Base-by-base conservation (phyloP, 108 stramenopile species). In the Pseudonitzschia multiseries region DNA sequence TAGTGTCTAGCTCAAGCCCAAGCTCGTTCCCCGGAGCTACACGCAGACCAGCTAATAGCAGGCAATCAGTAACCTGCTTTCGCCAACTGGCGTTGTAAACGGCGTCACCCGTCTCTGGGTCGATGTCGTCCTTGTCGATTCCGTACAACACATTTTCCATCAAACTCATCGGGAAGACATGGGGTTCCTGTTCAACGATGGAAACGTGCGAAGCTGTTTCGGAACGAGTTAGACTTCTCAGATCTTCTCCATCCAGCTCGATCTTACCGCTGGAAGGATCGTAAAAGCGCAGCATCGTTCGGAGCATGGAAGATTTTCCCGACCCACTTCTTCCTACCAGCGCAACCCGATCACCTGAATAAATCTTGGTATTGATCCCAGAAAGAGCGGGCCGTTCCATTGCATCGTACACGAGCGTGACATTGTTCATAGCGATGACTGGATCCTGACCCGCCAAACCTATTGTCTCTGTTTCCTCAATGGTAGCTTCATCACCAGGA, bases 131-230 rank as follows among this genome's bases (percentile, higher is more conserved):
- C 71, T 87, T 87, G 9, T 86, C 85, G 68, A 93, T 61, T 6
- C 96, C 97, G 73, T 94, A 96, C 62, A 92, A 80, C 17, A 98
- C 90, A 77, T 98, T 98, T 27, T 96, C 95, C 63, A 91, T 81
- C 41, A 98, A 70, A 10, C 89, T 85, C 77, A 95, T 93, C 4
- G 94, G 92, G 64, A 96, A 96, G 22, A 98, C 80, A 36, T 89
- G 79, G 8, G 97, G 96, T 72, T 98, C 96, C 71, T 98, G 97
- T 70, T 84, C 86, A 0, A 97, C 95, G 28, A 95, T 79, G n/a
- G 89, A 84, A 69, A 96, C 74, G 29, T 82, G 75, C 24, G 73
- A 79, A 48, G 85, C 83, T 44, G 93, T 88, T 69, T 97, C 81
- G 68, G 83, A 82, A 2, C 87, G 79, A 10, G 93, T 84, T 72